A percentile compares a stretch with the other conserved stretches of the same genome.
Evolutionary conservation across 305 asterid species (phyloP).

Genomic region (Fraxinus dipetala): DNA sequence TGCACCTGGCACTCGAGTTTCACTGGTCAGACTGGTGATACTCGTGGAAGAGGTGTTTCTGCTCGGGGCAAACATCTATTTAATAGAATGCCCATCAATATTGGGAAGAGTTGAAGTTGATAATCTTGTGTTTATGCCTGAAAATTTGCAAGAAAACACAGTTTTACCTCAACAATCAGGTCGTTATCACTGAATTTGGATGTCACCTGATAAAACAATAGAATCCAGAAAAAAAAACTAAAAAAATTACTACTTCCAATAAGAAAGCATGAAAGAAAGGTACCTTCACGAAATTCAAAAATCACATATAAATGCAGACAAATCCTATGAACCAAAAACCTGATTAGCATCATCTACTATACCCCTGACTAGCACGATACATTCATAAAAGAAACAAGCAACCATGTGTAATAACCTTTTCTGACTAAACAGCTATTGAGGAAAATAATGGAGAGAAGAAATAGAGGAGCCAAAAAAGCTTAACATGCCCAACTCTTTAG

Average conservation of each 20-base stretch:
- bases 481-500: not conserved
- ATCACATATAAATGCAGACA: not conserved
- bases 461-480: not conserved
- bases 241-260: not conserved
- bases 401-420: not conserved
- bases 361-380: not conserved
- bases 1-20: not conserved
- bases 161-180: not conserved
- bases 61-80: not conserved
- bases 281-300: not conserved
- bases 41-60: not conserved
- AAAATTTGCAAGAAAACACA: not conserved
- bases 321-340: not conserved
- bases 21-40: conserved; percentile 2
- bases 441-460: conserved; percentile 7
- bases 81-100: not conserved
- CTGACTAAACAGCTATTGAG: not conserved
- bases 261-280: not conserved
- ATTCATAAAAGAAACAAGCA: not conserved
- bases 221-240: not conserved
- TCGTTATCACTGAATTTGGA: not conserved
- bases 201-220: not conserved
- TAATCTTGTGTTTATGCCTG: not conserved
- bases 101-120: not conserved
- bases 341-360: not conserved